These are phyloP conservation scores for Peribolospora kevripleyi DNA, from an alignment of 768 basidiomycete species.

Conservation along the genomic window DNA sequence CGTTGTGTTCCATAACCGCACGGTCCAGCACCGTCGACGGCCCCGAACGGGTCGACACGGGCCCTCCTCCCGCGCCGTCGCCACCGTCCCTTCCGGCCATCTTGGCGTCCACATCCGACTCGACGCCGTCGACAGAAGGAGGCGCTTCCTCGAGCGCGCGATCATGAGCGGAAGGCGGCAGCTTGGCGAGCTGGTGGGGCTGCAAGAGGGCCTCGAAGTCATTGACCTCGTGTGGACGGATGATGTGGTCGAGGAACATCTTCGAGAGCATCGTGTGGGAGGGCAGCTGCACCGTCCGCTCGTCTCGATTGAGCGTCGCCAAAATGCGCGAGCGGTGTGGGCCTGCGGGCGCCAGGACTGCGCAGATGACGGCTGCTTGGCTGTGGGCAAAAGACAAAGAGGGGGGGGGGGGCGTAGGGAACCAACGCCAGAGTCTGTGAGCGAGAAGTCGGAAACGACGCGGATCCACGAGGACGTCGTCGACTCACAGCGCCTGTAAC, in stretches of 20 bases:
- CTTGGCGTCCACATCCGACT: slow-evolving; percentile 38
- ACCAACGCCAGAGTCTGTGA: not conserved
- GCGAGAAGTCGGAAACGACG: not conserved
- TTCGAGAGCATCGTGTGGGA: slow-evolving; percentile 79
- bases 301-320: slow-evolving; percentile 79
- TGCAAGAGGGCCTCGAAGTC: slow-evolving; percentile 69
- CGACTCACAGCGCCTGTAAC: slow-evolving; percentile 38
- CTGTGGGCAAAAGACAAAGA: not conserved
- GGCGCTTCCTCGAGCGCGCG: not conserved
- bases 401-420: not conserved
- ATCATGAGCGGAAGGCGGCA: slow-evolving; percentile 39
- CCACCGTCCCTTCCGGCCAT: slow-evolving; percentile 25
- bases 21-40: slow-evolving; percentile 89
- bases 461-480: not conserved
- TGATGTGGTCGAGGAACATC: slow-evolving; percentile 95
- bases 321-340: slow-evolving; percentile 84
- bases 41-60: slow-evolving; percentile 39
- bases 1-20: slow-evolving; percentile 96
- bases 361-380: slow-evolving; percentile 79
- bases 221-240: slow-evolving; percentile 66
- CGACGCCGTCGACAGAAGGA: slow-evolving; percentile 32
- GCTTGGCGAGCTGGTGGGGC: slow-evolving; percentile 81
- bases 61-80: slow-evolving; percentile 1
- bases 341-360: slow-evolving; percentile 86
- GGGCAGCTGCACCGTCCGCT: slow-evolving; percentile 53